Conservation (phyloP, 2,329 filamentous ascomycete genomes). For the Diplodia sapinea region DNA sequence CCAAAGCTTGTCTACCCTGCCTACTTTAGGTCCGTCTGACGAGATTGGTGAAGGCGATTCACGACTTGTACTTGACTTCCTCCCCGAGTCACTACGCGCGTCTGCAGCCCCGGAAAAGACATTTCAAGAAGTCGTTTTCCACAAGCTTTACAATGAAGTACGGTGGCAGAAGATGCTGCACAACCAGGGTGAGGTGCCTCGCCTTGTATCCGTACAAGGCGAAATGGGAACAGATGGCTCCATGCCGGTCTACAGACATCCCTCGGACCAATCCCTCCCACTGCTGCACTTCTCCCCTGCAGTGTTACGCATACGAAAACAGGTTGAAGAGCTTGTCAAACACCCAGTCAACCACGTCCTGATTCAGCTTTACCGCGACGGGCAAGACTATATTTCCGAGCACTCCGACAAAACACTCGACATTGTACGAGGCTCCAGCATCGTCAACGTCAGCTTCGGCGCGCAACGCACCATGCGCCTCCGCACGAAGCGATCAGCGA, state of each 20-base stretch:
- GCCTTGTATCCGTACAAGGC: conserved; percentile 89
- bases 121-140: conserved; percentile 68
- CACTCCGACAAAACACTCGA: conserved; percentile 97
- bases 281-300: conserved; percentile 76
- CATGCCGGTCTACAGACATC: conserved; percentile 92
- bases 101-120: conserved; percentile 42
- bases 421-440: conserved; percentile 78
- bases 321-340: conserved; percentile 73
- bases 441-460: conserved; percentile 93
- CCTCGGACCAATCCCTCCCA: conserved; percentile 83
- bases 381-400: conserved; percentile 91
- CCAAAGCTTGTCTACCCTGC: conserved; percentile 9
- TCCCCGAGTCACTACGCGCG: conserved; percentile 55
- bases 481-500: conserved; percentile 71
- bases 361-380: conserved; percentile 90
- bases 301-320: conserved; percentile 70
- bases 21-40: conserved; percentile 55
- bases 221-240: conserved; percentile 69
- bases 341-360: conserved; percentile 89
- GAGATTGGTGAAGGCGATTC: conserved; percentile 82
- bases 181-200: conserved; percentile 86
- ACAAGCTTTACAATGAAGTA: conserved; percentile 74
- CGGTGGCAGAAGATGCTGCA: conserved; percentile 93
- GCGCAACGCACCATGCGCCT: conserved; percentile 89
- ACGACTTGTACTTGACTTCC: conserved; percentile 70